phyloP scores from a whole-genome alignment of 768 basidiomycete genomes.

The Gymnopilus dilepis region DNA sequence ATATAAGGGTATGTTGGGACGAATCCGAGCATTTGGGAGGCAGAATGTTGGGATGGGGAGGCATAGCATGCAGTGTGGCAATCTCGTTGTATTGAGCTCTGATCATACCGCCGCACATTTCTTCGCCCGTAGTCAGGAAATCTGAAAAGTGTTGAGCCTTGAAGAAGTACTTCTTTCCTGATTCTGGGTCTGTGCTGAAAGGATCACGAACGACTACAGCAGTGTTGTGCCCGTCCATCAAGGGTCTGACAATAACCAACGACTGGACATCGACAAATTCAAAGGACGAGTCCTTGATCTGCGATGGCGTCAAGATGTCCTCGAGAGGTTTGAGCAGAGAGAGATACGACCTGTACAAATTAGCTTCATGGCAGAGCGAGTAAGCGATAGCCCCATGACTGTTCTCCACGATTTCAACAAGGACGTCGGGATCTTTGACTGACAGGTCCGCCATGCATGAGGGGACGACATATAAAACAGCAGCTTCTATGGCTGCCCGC shows the following conservation, averaged over 20 bases:
- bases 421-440: background rate
- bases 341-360: background rate
- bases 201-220: background rate
- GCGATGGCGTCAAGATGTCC: background rate
- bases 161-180: background rate
- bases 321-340: background rate
- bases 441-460: background rate
- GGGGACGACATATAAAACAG: background rate
- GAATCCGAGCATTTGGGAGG: background rate
- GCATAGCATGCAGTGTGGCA: background rate
- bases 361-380: background rate
- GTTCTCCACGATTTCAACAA: background rate
- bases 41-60: background rate
- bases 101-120: background rate
- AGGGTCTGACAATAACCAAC: background rate
- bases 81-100: background rate
- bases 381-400: background rate
- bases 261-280: background rate
- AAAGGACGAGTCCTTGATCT: background rate
- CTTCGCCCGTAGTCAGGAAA: background rate
- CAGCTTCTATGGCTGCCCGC: background rate
- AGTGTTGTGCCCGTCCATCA: background rate
- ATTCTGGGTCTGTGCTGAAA: background rate
- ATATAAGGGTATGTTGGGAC: background rate
- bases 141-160: background rate